Evolutionary conservation across 1,284 basidiomycete genomes (phyloP).

Genomic region (Fomitiporia mediterranea): DNA sequence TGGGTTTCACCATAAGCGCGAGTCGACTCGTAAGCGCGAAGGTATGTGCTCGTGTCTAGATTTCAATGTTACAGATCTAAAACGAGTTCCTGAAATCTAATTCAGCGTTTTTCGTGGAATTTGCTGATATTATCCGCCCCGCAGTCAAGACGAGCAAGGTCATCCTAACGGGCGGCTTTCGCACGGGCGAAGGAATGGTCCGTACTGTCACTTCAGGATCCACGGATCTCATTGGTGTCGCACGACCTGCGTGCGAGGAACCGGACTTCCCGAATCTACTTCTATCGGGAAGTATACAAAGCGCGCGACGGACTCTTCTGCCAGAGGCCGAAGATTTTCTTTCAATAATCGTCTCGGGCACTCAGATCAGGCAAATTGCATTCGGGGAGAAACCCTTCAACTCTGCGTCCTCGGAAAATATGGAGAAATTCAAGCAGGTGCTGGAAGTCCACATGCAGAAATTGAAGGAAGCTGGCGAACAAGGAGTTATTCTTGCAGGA

Average conservation of each 20-base stretch:
- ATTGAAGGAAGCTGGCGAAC: not conserved
- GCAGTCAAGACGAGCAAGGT: conserved; percentile 34
- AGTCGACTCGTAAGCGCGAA: conserved; percentile 34
- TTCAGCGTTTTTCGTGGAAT: conserved; percentile 31
- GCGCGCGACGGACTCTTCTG: conserved; percentile 25
- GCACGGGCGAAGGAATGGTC: conserved; percentile 38
- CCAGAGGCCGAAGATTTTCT: not conserved
- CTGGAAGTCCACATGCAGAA: not conserved
- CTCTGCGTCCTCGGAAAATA: not conserved
- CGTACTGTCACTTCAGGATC: conserved; percentile 30
- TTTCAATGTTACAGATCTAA: conserved; percentile 21
- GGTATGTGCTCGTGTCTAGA: conserved; percentile 31
- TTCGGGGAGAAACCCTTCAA: conserved; percentile 2
- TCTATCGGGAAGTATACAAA: conserved; percentile 31
- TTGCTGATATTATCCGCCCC: conserved; percentile 38
- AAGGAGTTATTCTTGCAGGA: not conserved
- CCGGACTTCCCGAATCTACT: conserved; percentile 38
- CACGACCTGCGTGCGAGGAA: conserved; percentile 40
- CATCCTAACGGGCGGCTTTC: conserved; percentile 45
- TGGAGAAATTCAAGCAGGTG: not conserved
- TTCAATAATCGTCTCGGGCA: not conserved
- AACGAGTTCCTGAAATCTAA: conserved; percentile 5
- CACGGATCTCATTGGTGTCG: conserved; percentile 40
- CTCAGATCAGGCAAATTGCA: conserved; percentile 8
- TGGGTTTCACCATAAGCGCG: conserved; percentile 31